A percentile compares a stretch with the other conserved stretches of the same genome.
Conservation (phyloP, 495 filamentous ascomycete species). For the Aspergillus cavernicola region DNA sequence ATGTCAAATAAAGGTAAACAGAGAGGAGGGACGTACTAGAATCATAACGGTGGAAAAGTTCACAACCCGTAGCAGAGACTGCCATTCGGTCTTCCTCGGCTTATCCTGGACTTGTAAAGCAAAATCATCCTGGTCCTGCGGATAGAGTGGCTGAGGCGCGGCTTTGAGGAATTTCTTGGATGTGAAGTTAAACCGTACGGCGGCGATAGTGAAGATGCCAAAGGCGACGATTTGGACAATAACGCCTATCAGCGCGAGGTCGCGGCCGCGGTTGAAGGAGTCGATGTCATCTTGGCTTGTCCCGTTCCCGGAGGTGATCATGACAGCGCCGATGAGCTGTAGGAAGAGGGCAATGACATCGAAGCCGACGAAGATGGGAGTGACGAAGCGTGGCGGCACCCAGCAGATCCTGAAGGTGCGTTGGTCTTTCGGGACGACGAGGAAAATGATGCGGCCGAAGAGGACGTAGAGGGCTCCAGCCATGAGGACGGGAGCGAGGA, state of each 20-base stretch:
- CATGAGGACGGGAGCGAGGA: constrained; percentile 42
- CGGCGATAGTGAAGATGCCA: constrained; percentile 39
- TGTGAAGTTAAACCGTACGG: constrained; percentile 36
- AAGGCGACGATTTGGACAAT: constrained; percentile 41
- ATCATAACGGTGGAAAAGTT: constrained; percentile 53
- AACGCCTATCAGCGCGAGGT: constrained; percentile 37
- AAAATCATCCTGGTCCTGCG: constrained; percentile 8
- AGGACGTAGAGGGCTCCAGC: constrained; percentile 55
- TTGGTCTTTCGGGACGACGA: constrained; percentile 30
- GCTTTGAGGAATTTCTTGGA: constrained; percentile 33
- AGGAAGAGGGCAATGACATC: constrained; percentile 30
- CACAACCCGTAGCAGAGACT: constrained; percentile 42
- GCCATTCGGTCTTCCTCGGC: constrained; percentile 4
- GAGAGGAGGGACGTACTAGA: constrained; percentile 36
- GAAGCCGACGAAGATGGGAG: constrained; percentile 31
- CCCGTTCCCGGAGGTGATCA: constrained; percentile 26
- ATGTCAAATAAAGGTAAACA: not conserved
- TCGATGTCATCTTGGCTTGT: constrained; percentile 9
- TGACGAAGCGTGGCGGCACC: constrained; percentile 42
- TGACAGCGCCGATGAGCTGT: constrained; percentile 30
- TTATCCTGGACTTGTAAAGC: not conserved
- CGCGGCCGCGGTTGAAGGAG: constrained; percentile 33
- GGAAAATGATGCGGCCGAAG: constrained; percentile 47
- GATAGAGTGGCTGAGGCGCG: constrained; percentile 45
- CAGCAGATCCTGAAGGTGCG: constrained; percentile 34